Evolutionary conservation across 495 filamentous ascomycete species (phyloP).

Genomic region (Penicillium atrosanguineum): DNA sequence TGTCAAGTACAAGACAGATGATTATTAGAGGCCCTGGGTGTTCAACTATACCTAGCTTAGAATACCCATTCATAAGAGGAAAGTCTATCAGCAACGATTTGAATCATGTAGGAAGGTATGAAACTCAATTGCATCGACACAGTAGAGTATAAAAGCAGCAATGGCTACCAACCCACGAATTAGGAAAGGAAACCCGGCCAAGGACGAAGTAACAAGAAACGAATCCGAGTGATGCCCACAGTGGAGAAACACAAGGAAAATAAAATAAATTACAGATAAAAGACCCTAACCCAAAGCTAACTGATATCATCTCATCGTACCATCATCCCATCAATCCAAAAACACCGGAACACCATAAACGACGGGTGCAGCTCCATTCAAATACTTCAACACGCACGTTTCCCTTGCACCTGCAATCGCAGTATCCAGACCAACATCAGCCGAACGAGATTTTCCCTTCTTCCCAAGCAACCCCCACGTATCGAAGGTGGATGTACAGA

Average conservation of each 20-base stretch:
- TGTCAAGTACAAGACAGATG: too few species aligned
- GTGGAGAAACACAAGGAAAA: conserved; percentile 8
- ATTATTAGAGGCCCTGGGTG: too few species aligned
- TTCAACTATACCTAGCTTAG: too few species aligned
- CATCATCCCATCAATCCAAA: conserved; percentile 39
- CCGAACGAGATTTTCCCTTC: conserved; percentile 16
- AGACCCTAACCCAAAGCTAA: not conserved
- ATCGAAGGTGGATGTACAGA: conserved; percentile 71
- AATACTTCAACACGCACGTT: conserved; percentile 78
- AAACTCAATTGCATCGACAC: not conserved
- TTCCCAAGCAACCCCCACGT: conserved; percentile 73
- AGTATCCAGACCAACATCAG: conserved; percentile 57
- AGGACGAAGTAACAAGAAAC: conserved; percentile 4
- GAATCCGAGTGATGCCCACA: conserved; percentile 19
- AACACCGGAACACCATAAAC: conserved; percentile 95
- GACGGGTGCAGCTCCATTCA: conserved; percentile 89
- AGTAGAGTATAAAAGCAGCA: not conserved
- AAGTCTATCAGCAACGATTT: too few species aligned
- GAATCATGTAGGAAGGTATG: too few species aligned
- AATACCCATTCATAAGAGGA: too few species aligned
- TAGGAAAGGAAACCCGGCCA: not conserved
- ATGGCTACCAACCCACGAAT: not conserved
- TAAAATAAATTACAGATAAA: not conserved
- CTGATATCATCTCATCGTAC: not conserved
- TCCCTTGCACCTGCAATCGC: conserved; percentile 72